A percentile compares a stretch with the other conserved stretches of the same genome.
These are phyloP conservation scores for Trebouxia sp. DNA, from an alignment of 139 green algal species.

Conservation along the genomic window DNA sequence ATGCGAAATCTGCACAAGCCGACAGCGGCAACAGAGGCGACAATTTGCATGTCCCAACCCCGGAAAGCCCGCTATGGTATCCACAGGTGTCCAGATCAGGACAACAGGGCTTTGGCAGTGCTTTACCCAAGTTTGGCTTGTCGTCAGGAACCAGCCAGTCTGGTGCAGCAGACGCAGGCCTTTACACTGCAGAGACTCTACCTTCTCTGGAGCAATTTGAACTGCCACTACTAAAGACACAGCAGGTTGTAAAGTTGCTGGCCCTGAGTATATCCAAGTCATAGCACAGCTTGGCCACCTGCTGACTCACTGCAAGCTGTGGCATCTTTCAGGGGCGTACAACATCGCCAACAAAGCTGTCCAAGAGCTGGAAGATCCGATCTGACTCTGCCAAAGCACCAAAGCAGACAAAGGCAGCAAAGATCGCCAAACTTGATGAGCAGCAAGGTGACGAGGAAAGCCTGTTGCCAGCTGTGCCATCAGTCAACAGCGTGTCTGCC, in stretches of 20 bases:
- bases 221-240: background rate
- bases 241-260: background rate
- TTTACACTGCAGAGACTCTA: slow-evolving; percentile 18
- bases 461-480: slow-evolving; percentile 11
- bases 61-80: slow-evolving; percentile 1
- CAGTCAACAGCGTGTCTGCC: background rate
- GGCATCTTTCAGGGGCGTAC: background rate
- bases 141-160: background rate
- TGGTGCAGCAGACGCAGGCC: background rate
- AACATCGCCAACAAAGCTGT: slow-evolving; percentile 13
- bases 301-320: background rate
- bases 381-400: background rate
- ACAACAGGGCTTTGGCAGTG: background rate
- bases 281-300: background rate
- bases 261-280: background rate
- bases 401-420: background rate
- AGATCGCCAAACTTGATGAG: background rate
- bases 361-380: background rate
- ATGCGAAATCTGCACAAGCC: background rate
- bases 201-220: slow-evolving; percentile 12
- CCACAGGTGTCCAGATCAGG: slow-evolving; percentile 5
- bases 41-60: background rate
- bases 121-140: slow-evolving; percentile 7
- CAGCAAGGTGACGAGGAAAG: background rate
- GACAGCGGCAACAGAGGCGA: background rate